Evolutionary conservation across 352 stramenopile genomes (phyloP).

Genomic region (Phytopythium ostracodes): DNA sequence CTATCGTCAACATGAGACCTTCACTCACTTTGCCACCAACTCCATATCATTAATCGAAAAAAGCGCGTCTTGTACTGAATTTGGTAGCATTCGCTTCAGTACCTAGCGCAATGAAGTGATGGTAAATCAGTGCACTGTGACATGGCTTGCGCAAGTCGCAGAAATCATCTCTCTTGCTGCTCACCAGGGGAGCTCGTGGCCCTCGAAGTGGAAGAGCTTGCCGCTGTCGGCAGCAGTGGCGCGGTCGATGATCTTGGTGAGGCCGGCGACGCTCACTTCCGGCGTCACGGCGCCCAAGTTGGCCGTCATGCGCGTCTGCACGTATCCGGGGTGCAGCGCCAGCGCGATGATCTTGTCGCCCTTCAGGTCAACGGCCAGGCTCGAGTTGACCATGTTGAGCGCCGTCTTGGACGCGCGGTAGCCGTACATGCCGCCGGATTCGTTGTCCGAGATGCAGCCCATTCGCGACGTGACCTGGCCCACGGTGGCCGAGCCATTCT

Average conservation of each 20-base stretch:
- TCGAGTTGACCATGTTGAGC: slow-evolving; percentile 66
- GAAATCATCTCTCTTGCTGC: too few relatives aligned
- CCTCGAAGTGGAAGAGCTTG: slow-evolving; percentile 42
- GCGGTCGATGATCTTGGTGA: slow-evolving; percentile 35
- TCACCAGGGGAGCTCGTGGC: slow-evolving; percentile 37
- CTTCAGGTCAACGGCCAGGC: slow-evolving; percentile 43
- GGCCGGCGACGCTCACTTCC: slow-evolving; percentile 30
- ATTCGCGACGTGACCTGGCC: slow-evolving; percentile 42
- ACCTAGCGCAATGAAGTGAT: too few relatives aligned
- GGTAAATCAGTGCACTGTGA: too few relatives aligned
- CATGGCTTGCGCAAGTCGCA: too few relatives aligned
- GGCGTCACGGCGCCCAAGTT: slow-evolving; percentile 24
- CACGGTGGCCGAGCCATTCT: slow-evolving; percentile 28
- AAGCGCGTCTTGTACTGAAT: too few relatives aligned
- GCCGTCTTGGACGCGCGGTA: slow-evolving; percentile 73
- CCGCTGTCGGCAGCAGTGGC: slow-evolving; percentile 32
- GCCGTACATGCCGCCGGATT: slow-evolving; percentile 32
- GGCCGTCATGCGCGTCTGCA: slow-evolving; percentile 47
- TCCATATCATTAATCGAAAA: too few relatives aligned
- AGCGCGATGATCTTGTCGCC: slow-evolving; percentile 37
- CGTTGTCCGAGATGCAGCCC: slow-evolving; percentile 42
- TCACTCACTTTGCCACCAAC: not conserved
- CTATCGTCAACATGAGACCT: not conserved
- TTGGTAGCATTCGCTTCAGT: too few relatives aligned
- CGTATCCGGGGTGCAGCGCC: slow-evolving; percentile 49